A percentile compares a stretch with the other conserved stretches of the same genome.
These are phyloP conservation scores for Naganishia liquefaciens DNA, from an alignment of 1,284 basidiomycete genomes.

Conservation along the genomic window DNA sequence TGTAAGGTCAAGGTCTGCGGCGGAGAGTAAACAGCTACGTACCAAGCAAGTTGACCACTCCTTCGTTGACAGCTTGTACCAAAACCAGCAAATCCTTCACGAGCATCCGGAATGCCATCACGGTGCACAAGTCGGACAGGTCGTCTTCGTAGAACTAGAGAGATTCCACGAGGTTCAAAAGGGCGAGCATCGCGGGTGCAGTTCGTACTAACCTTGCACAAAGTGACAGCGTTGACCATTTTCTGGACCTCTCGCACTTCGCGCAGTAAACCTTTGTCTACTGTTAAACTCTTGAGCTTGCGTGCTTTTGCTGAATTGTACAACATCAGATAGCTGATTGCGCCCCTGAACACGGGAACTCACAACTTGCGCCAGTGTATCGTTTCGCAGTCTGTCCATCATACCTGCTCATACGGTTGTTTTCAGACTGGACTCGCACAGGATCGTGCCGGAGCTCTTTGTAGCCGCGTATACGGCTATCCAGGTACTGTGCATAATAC, in stretches of 20 bases:
- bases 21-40: slow-evolving; percentile 34
- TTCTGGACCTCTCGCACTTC: slow-evolving; percentile 89
- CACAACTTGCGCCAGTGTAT: slow-evolving; percentile 16
- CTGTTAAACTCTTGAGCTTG: slow-evolving; percentile 85
- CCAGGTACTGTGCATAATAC: slow-evolving; percentile 85
- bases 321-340: background rate
- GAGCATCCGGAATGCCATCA: slow-evolving; percentile 88
- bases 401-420: slow-evolving; percentile 65
- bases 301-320: slow-evolving; percentile 54
- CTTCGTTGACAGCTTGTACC: slow-evolving; percentile 96
- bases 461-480: slow-evolving; percentile 84
- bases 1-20: background rate
- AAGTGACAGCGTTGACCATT: slow-evolving; percentile 81
- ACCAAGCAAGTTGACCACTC: slow-evolving; percentile 95
- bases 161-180: background rate
- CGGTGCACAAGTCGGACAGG: slow-evolving; percentile 85
- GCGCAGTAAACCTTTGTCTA: slow-evolving; percentile 90
- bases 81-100: slow-evolving; percentile 94
- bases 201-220: slow-evolving; percentile 72
- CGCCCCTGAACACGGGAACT: background rate
- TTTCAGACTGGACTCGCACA: slow-evolving; percentile 83
- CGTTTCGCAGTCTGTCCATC: slow-evolving; percentile 41
- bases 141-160: slow-evolving; percentile 93
- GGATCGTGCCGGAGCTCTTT: slow-evolving; percentile 90
- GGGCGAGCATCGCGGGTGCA: too few species aligned